phyloP scores from a whole-genome alignment of 768 basidiomycete species.

The Symmetrospora coprosmae region DNA sequence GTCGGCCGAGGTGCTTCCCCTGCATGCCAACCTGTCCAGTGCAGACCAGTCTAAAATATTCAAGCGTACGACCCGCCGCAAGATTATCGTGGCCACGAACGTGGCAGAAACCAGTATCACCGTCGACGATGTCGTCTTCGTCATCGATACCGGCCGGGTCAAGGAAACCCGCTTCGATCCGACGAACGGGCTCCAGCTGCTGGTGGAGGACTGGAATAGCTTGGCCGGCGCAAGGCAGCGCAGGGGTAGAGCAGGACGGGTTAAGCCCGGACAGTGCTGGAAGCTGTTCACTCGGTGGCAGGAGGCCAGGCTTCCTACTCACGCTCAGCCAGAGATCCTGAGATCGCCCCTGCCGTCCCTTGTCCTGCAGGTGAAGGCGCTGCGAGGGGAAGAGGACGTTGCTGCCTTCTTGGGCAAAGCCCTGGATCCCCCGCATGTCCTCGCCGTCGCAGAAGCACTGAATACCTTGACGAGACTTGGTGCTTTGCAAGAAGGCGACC shows the following conservation, averaged over 20 bases:
- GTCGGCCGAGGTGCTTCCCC: conserved; percentile 45
- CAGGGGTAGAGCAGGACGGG: conserved; percentile 72
- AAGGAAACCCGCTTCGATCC: conserved; percentile 80
- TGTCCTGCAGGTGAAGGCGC: conserved; percentile 65
- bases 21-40: conserved; percentile 76
- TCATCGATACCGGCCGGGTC: conserved; percentile 73
- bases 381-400: conserved; percentile 61
- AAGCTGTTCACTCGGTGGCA: conserved; percentile 69
- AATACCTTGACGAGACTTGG: conserved; percentile 58
- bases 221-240: conserved; percentile 69
- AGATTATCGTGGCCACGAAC: conserved; percentile 78
- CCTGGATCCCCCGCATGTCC: conserved; percentile 65
- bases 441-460: conserved; percentile 65
- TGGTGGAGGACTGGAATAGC: conserved; percentile 67
- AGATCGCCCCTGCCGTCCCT: conserved; percentile 73
- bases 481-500: conserved; percentile 48
- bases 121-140: conserved; percentile 85
- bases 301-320: conserved; percentile 52
- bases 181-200: conserved; percentile 54
- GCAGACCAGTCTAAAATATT: conserved; percentile 74
- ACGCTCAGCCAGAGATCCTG: conserved; percentile 74
- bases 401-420: conserved; percentile 60
- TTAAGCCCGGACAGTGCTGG: conserved; percentile 59
- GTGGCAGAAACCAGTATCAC: conserved; percentile 59
- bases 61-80: conserved; percentile 50